Evolutionary conservation across 768 basidiomycete genomes (phyloP).

Genomic region (Podaxis carcinomalis): DNA sequence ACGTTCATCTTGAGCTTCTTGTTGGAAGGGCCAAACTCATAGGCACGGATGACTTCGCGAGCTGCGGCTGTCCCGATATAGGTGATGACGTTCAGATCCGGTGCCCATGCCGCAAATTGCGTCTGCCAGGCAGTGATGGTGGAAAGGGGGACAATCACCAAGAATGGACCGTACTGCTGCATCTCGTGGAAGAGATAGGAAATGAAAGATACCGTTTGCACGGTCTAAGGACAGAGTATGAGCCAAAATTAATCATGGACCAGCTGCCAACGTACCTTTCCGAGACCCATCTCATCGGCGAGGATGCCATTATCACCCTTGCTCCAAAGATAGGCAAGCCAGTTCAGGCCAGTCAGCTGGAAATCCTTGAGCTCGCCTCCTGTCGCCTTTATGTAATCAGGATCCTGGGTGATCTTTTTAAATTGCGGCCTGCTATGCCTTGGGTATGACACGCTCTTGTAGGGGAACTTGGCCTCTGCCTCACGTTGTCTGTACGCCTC

Average conservation of each 20-base stretch:
- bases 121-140: slow-evolving; percentile 98
- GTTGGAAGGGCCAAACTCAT: slow-evolving; percentile 85
- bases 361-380: slow-evolving; percentile 95
- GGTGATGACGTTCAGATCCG: slow-evolving; percentile 93
- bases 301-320: slow-evolving; percentile 95
- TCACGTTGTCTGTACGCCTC: slow-evolving; percentile 76
- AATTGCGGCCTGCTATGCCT: slow-evolving; percentile 71
- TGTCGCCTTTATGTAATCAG: slow-evolving; percentile 72
- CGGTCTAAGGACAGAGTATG: slow-evolving; percentile 51
- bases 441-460: slow-evolving; percentile 70
- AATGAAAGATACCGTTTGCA: slow-evolving; percentile 93
- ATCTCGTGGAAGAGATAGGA: slow-evolving; percentile 92
- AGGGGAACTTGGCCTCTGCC: slow-evolving; percentile 77
- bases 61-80: slow-evolving; percentile 89
- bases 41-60: slow-evolving; percentile 86
- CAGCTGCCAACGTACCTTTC: slow-evolving; percentile 55
- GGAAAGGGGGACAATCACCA: slow-evolving; percentile 96
- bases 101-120: slow-evolving; percentile 93
- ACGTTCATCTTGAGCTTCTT: slow-evolving; percentile 98
- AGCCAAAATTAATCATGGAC: slow-evolving; percentile 8
- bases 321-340: slow-evolving; percentile 96
- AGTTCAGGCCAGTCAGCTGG: slow-evolving; percentile 96
- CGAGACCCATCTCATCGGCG: slow-evolving; percentile 99
- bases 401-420: slow-evolving; percentile 82
- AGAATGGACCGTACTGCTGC: slow-evolving; percentile 93